Evolutionary conservation across 805 yeast genomes (phyloP).

Genomic region (Starmerella stigmatis): DNA sequence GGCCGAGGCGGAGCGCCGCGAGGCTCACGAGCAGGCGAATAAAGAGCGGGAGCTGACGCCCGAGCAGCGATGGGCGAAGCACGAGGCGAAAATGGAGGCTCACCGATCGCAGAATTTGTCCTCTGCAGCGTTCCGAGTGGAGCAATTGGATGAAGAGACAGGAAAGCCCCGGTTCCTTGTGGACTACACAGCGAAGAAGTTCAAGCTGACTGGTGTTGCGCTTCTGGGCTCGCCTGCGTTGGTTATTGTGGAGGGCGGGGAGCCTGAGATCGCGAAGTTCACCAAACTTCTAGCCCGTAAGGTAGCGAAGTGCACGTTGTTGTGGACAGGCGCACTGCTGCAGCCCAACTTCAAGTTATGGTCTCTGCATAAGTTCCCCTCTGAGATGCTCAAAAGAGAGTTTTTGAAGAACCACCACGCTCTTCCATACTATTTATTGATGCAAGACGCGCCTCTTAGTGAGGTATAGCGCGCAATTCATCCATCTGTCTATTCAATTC

Average conservation of each 20-base stretch:
- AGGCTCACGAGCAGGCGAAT: slow-evolving; percentile 52
- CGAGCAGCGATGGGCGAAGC: slow-evolving; percentile 48
- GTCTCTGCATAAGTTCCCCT: slow-evolving; percentile 40
- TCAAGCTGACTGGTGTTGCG: slow-evolving; percentile 50
- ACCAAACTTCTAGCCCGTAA: slow-evolving; percentile 46
- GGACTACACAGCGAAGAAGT: slow-evolving; percentile 70
- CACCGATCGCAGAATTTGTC: slow-evolving; percentile 45
- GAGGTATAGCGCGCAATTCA: background rate
- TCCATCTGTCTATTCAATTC: too few species aligned
- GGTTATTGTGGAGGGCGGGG: slow-evolving; percentile 67
- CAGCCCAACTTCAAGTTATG: slow-evolving; percentile 52
- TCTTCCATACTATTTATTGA: background rate
- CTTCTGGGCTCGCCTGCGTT: slow-evolving; percentile 34
- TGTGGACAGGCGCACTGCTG: slow-evolving; percentile 65
- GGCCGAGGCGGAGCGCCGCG: slow-evolving; percentile 55
- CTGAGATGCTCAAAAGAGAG: background rate
- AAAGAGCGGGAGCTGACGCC: slow-evolving; percentile 49
- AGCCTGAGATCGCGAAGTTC: slow-evolving; percentile 49
- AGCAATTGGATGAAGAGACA: slow-evolving; percentile 36
- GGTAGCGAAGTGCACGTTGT: slow-evolving; percentile 32
- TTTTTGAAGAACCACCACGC: background rate
- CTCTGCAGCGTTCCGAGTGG: slow-evolving; percentile 47
- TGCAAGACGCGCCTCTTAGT: slow-evolving; percentile 1
- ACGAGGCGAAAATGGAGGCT: slow-evolving; percentile 36
- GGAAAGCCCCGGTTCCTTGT: slow-evolving; percentile 33